A percentile compares a stretch with the other conserved stretches of the same genome.
These are phyloP conservation scores for Yamadazyma siamensis DNA, from an alignment of 1,139 yeast species.

Conservation along the genomic window DNA sequence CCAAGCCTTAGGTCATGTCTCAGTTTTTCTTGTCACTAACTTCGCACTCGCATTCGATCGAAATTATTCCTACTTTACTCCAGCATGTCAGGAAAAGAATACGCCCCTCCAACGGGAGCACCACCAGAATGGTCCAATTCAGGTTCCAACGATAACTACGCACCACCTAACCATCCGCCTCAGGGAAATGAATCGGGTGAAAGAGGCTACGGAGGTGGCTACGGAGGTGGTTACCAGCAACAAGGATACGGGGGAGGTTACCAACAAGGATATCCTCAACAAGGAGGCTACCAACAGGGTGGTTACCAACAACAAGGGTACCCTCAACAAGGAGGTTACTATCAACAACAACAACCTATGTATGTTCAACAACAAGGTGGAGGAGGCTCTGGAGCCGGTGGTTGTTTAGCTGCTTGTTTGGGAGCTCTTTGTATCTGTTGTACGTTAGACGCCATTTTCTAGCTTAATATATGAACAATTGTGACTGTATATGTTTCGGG, in stretches of 20 bases:
- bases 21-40: no score
- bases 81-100: constrained; percentile 18
- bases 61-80: no score
- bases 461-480: constrained; percentile 8
- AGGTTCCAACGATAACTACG: constrained; percentile 12
- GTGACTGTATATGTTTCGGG: not conserved
- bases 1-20: no score
- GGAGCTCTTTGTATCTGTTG: constrained; percentile 75
- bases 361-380: constrained; percentile 36
- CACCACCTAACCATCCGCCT: constrained; percentile 32
- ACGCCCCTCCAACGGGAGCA: constrained; percentile 44
- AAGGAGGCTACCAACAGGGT: constrained; percentile 37
- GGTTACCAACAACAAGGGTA: constrained; percentile 25
- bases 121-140: constrained; percentile 42
- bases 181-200: constrained; percentile 27
- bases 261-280: constrained; percentile 44
- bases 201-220: constrained; percentile 22
- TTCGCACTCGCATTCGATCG: no score
- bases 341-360: constrained; percentile 62
- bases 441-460: constrained; percentile 65
- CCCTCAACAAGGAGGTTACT: constrained; percentile 27
- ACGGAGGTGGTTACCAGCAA: constrained; percentile 17
- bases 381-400: constrained; percentile 27
- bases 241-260: constrained; percentile 23
- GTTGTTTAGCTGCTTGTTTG: constrained; percentile 66